Percentiles rank a stretch among this genome's conserved stretches.
Evolutionary conservation across 768 basidiomycete genomes (phyloP).

Genomic region (Calocera viscosa): DNA sequence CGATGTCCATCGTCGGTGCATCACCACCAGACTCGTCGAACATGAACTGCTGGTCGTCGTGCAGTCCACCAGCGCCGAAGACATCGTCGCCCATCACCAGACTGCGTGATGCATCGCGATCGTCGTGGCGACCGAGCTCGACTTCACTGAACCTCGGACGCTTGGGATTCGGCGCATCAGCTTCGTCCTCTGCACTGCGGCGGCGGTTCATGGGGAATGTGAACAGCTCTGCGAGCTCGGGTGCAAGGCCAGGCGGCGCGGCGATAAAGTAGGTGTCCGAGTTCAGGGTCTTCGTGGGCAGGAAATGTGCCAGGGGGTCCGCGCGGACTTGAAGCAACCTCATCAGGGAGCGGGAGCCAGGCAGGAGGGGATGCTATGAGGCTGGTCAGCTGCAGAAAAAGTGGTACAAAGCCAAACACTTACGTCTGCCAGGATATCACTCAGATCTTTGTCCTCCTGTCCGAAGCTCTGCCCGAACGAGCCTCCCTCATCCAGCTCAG

Average conservation of each 20-base stretch:
- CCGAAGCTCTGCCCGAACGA: slow-evolving; percentile 43
- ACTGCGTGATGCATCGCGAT: slow-evolving; percentile 46
- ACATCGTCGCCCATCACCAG: slow-evolving; percentile 44
- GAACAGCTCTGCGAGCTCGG: slow-evolving; percentile 75
- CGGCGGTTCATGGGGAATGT: slow-evolving; percentile 51
- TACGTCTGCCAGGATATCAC: slow-evolving; percentile 54
- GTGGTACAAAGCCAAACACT: slow-evolving; percentile 8
- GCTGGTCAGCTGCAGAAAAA: not conserved
- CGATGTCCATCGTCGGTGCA: slow-evolving; percentile 62
- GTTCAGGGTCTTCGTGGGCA: slow-evolving; percentile 64
- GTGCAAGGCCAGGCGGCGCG: slow-evolving; percentile 71
- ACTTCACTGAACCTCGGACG: slow-evolving; percentile 46
- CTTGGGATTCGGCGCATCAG: slow-evolving; percentile 37
- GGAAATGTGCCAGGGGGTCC: slow-evolving; percentile 72
- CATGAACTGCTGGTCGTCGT: slow-evolving; percentile 39
- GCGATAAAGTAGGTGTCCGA: slow-evolving; percentile 62
- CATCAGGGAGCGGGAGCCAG: slow-evolving; percentile 72
- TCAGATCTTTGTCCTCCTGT: slow-evolving; percentile 42
- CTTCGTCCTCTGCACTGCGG: slow-evolving; percentile 43
- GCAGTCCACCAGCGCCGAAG: slow-evolving; percentile 40
- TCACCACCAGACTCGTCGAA: slow-evolving; percentile 45
- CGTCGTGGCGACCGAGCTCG: slow-evolving; percentile 61
- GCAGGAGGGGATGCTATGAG: slow-evolving; percentile 59
- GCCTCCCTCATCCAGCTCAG: slow-evolving; percentile 61
- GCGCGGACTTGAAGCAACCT: slow-evolving; percentile 73